Evolutionary conservation across 2,329 filamentous ascomycete species (phyloP), one percentile per base, ranked within the genome.

Genomic region (Xylariaceae sp.): DNA sequence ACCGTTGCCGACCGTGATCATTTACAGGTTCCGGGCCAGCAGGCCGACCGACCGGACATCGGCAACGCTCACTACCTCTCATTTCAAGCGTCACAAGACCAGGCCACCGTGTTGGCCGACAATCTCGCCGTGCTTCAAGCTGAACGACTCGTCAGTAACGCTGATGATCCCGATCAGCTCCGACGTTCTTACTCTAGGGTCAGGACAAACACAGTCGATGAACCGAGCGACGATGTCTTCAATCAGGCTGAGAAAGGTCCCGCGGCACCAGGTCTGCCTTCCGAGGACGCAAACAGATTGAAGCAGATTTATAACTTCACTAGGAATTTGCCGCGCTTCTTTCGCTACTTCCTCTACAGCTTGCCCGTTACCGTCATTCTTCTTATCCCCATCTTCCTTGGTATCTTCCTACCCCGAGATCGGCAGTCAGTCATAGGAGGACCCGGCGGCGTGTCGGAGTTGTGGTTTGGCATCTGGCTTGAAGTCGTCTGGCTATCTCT

Each of bases 391-490:
- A 69, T 89, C 39, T 72, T 90, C 6, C 69, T 90, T 18, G 87
- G 86, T 6, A 79, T 77, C 1, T 70, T 88, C 16, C 57, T 80
- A 1, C 87, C 79, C 56, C 47, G 53, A 5, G 43, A 53, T 1
- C 36, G 58, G 3, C 73, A 75, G n/a, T 58, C 78, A 45, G 75
- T 87, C 1, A 83, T 81, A 12, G 80, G 79, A 6, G 79, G 79
- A 1, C 80, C 87, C 2, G 90, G 90, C 1, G 90, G 87, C 17
- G 90, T 96, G 0, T 66, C 83, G 56, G 74, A 97, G 42, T 75
- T 90, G 54, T 97, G 93, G 93, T 97, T 97, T 66, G 89, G 89
- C 31, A 90, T 97, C 56, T 97, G 93, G 93, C 79, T 97, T 16
- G 89, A 96, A 69, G 90, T 96, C 40, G 80, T 97, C 22, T 97